Percentiles rank a stretch among this genome's conserved stretches.
Conservation (phyloP, 306 rosid species). For the Castanea sativa region DNA sequence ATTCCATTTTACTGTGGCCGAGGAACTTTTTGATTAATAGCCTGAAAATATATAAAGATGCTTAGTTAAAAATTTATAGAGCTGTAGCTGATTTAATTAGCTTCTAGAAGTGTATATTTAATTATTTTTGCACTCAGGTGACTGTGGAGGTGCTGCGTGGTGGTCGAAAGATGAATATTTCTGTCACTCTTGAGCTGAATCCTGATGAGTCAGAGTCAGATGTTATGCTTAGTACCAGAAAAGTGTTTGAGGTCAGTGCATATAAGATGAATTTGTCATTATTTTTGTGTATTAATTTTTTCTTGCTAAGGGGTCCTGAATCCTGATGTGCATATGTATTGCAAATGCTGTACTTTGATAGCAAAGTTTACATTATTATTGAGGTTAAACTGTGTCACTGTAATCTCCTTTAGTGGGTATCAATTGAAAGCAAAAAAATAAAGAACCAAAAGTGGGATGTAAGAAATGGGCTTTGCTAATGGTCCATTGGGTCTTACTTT, state of each 20-base stretch:
- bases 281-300: neutral
- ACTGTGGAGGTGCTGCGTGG: conserved; percentile 89
- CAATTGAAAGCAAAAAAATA: neutral
- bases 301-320: neutral
- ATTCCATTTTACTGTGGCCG: no score
- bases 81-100: no score
- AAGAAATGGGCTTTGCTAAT: neutral
- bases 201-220: conserved; percentile 52
- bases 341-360: neutral
- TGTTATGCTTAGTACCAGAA: conserved; percentile 23
- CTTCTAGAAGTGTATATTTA: neutral
- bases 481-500: no score
- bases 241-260: neutral
- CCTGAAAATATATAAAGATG: no score
- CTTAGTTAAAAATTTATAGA: no score
- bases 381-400: neutral
- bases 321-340: conserved; percentile 21
- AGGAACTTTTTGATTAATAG: no score
- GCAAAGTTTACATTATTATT: neutral
- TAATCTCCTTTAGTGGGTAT: neutral
- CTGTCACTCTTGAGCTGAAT: conserved; percentile 85
- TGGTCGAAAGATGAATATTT: conserved; percentile 85
- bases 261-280: conserved; percentile 1
- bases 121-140: conserved; percentile 48
- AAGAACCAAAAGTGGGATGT: neutral